A percentile compares a stretch with the other conserved stretches of the same genome.
Evolutionary conservation across 208 protist genomes (phyloP).

Genomic region (Leishmania major): DNA sequence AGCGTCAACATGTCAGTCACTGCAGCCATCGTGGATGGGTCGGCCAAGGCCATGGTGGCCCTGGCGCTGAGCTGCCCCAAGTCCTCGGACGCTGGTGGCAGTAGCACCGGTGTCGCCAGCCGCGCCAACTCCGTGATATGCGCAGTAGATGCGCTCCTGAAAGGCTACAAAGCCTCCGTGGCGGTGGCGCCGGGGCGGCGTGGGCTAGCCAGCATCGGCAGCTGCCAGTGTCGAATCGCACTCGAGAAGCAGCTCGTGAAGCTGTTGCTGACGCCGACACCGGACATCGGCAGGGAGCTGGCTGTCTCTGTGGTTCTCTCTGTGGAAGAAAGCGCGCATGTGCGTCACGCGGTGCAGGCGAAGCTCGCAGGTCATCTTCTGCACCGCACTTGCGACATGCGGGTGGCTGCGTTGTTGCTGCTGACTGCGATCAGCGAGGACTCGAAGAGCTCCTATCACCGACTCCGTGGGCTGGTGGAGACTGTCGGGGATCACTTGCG

Average conservation of each 20-base stretch:
- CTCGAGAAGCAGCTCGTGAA: constrained; percentile 64
- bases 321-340: constrained; percentile 54
- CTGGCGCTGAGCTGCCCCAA: constrained; percentile 37
- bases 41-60: constrained; percentile 53
- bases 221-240: constrained; percentile 48
- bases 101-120: background rate
- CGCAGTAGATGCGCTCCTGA: constrained; percentile 38
- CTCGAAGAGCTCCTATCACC: constrained; percentile 48
- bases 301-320: constrained; percentile 68
- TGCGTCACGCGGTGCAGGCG: constrained; percentile 58
- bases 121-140: background rate
- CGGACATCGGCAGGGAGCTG: constrained; percentile 63
- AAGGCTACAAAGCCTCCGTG: constrained; percentile 34
- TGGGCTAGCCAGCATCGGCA: constrained; percentile 18
- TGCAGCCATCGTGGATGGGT: constrained; percentile 46
- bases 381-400: constrained; percentile 58
- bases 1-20: constrained; percentile 11
- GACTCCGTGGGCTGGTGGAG: constrained; percentile 49
- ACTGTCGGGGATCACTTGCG: constrained; percentile 58
- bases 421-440: constrained; percentile 76
- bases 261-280: constrained; percentile 47
- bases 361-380: constrained; percentile 50
- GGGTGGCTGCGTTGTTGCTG: constrained; percentile 66
- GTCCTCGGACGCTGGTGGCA: constrained; percentile 6
- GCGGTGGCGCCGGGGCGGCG: background rate